These are phyloP conservation scores for Cladorrhinum samala DNA, from an alignment of 495 filamentous ascomycete species.

Conservation along the genomic window DNA sequence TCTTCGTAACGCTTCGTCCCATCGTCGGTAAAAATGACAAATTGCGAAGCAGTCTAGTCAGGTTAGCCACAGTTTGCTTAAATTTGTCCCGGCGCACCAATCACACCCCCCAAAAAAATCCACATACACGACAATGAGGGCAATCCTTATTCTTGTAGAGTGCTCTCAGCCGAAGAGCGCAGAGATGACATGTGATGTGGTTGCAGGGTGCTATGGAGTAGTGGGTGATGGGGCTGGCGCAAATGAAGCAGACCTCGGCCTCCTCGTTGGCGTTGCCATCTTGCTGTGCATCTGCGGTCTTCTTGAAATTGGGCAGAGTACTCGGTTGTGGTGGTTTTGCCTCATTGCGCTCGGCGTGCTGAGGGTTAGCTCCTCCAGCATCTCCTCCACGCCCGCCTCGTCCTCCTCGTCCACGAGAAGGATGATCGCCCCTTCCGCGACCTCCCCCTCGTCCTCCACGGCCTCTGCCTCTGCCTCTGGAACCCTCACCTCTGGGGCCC, in stretches of 20 bases:
- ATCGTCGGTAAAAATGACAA: slow-evolving; percentile 89
- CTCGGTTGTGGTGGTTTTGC: slow-evolving; percentile 8
- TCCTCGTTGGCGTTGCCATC: slow-evolving; percentile 45
- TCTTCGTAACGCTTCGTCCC: slow-evolving; percentile 74
- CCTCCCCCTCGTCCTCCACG: slow-evolving; percentile 21
- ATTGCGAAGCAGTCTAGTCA: slow-evolving; percentile 63
- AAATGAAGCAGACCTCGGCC: slow-evolving; percentile 91
- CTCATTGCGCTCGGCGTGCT: slow-evolving; percentile 4
- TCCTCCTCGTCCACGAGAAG: background rate
- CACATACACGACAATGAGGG: slow-evolving; percentile 80
- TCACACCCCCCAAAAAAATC: too few relatives aligned
- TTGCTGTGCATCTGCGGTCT: slow-evolving; percentile 13
- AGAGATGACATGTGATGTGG: slow-evolving; percentile 93
- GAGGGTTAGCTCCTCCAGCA: slow-evolving; percentile 10
- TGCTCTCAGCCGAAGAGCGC: slow-evolving; percentile 78
- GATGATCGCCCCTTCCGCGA: slow-evolving; percentile 13
- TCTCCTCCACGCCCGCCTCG: slow-evolving; percentile 4
- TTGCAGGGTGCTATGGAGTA: slow-evolving; percentile 86
- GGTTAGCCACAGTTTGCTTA: slow-evolving; percentile 9
- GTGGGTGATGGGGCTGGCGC: slow-evolving; percentile 79
- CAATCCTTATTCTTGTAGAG: slow-evolving; percentile 94
- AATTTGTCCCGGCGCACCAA: too few relatives aligned
- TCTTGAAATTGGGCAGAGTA: slow-evolving; percentile 19
- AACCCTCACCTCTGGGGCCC: slow-evolving; percentile 28
- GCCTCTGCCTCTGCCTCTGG: slow-evolving; percentile 34